Percentiles rank a stretch among this genome's conserved stretches.
Conservation (phyloP, 306 rosid species). For the Medicago truncatula region MtrunA17r5.0-ANR NC_053044.1:28442501-28443000, state of each 20-base stretch:
- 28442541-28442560: slow-evolving; percentile 87
- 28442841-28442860: slow-evolving; percentile 60
- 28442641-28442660: slow-evolving; percentile 96
- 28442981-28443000: slow-evolving; percentile 60
- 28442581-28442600: slow-evolving; percentile 90
- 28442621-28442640: slow-evolving; percentile 95
- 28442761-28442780: slow-evolving; percentile 87
- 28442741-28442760: slow-evolving; percentile 51
- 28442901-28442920: slow-evolving; percentile 79
- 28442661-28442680: slow-evolving; percentile 80
- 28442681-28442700: slow-evolving; percentile 96
- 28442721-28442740: slow-evolving; percentile 81
- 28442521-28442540: slow-evolving; percentile 79
- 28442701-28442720: slow-evolving; percentile 79
- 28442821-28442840: slow-evolving; percentile 90
- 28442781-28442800: slow-evolving; percentile 86
- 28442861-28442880: slow-evolving; percentile 74
- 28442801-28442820: slow-evolving; percentile 92
- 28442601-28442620: slow-evolving; percentile 90
- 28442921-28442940: slow-evolving; percentile 67
- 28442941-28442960: slow-evolving; percentile 61
- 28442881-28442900: slow-evolving; percentile 82
- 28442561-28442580: slow-evolving; percentile 92
- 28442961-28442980: slow-evolving; percentile 57
- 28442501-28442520: slow-evolving; percentile 83